These are phyloP conservation scores for Heterobasidion annosum DNA, from an alignment of 1,284 basidiomycete species.

Conservation along the genomic window DNA sequence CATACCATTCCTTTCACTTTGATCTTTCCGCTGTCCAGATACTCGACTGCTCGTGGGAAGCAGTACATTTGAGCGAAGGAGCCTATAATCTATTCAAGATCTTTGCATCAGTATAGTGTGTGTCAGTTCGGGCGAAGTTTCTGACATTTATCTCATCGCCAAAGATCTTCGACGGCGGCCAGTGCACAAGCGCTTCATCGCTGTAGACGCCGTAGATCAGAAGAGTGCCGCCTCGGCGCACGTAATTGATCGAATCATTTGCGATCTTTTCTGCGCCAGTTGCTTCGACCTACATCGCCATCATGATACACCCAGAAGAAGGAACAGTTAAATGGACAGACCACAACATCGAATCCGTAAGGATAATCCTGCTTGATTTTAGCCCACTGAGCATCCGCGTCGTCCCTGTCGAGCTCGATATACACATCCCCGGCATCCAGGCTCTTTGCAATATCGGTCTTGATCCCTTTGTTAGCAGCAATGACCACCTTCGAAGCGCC, in stretches of 20 bases:
- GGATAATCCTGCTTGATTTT: slow-evolving; percentile 72
- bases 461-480: slow-evolving; percentile 80
- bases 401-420: slow-evolving; percentile 69
- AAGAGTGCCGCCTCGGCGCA: slow-evolving; percentile 68
- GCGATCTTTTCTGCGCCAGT: slow-evolving; percentile 79
- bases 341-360: slow-evolving; percentile 84
- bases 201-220: slow-evolving; percentile 73
- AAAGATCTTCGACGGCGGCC: slow-evolving; percentile 83
- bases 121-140: slow-evolving; percentile 1
- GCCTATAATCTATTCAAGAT: slow-evolving; percentile 59
- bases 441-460: slow-evolving; percentile 74
- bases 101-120: neutral
- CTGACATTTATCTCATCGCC: slow-evolving; percentile 73
- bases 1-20: slow-evolving; percentile 57
- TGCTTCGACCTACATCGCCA: slow-evolving; percentile 51
- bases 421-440: slow-evolving; percentile 75
- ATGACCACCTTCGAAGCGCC: slow-evolving; percentile 71
- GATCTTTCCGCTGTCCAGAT: slow-evolving; percentile 79
- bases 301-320: slow-evolving; percentile 6
- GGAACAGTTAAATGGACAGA: neutral
- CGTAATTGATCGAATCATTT: slow-evolving; percentile 77
- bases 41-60: slow-evolving; percentile 84
- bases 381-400: slow-evolving; percentile 75
- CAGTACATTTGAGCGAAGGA: slow-evolving; percentile 82
- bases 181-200: slow-evolving; percentile 69